Base-by-base conservation (phyloP, 2,329 filamentous ascomycete species). In the Penicillium sp. region DNA sequence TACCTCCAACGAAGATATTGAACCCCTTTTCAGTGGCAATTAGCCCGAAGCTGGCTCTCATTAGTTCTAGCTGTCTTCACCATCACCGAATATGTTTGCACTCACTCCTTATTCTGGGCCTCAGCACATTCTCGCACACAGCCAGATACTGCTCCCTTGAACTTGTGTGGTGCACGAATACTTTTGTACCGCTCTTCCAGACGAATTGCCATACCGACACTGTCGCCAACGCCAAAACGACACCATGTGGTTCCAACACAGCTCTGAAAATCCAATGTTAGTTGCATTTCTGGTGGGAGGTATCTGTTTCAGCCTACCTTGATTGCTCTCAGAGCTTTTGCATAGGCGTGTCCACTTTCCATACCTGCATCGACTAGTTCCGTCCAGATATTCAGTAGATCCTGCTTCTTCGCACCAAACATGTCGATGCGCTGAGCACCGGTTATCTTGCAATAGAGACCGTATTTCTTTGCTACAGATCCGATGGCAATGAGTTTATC, bases 231-330 rank as follows among this genome's bases (percentile, higher is more conserved):
- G 49, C 91, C 91, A 65, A 87, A 96, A 1, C 91, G 82, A 67
- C 91, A 96, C 91, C 91, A 96, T 1, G 90, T 92, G 0, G 89
- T 91, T 19, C 91, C 91, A 0, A 96, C 91, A 64, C 91, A 96
- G 56, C 88, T 91, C 80, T 76, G 41, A 14, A 16, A n/a, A 30
- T n/a, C 11, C 16, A n/a, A 14, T 23, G 48, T 63, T 41, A 61
- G 55, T 8, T 7, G 7, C 39, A 5, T 4, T 4, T 26, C 13
- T 2, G n/a, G 11, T 41, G 1, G 19, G 13, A 23, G 7, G 5
- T 26, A n/a, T 19, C 14, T 6, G 4, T 4, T n/a, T 32, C 27
- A 13, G 61, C 55, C 29, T 38, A 70, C 73, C 66, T 96, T 96
- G 67, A 96, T 90, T 0, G 91, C 96, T 41, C 91, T 82, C 42